A percentile compares a stretch with the other conserved stretches of the same genome.
phyloP scores from a whole-genome alignment of 148 eudicot genomes.

The Agrostemma githago region DNA sequence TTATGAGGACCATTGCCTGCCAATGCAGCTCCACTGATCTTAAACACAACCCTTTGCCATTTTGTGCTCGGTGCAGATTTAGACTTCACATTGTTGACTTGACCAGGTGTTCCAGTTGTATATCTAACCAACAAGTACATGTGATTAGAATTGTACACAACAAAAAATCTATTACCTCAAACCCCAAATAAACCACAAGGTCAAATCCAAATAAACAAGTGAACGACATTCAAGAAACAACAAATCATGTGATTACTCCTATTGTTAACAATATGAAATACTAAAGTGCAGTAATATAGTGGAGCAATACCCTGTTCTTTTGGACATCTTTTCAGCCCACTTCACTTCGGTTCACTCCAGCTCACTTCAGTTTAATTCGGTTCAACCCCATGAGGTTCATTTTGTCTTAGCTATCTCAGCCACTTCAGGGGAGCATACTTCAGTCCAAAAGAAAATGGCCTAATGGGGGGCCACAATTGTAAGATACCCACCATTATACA shows the following conservation, averaged over 20 bases:
- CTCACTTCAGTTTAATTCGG: no score
- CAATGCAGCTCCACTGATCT: constrained; percentile 92
- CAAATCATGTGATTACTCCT: background rate
- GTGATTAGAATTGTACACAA: constrained; percentile 5
- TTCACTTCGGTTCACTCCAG: no score
- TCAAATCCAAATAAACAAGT: background rate
- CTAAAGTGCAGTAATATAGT: background rate
- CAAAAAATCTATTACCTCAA: background rate
- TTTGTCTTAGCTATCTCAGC: no score
- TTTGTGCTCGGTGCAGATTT: constrained; percentile 56
- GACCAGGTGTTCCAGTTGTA: constrained; percentile 47
- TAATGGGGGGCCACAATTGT: background rate
- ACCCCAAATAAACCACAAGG: background rate
- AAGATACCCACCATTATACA: background rate
- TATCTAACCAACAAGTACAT: constrained; percentile 43
- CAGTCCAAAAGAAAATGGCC: no score
- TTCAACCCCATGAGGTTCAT: no score
- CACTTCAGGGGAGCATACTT: no score
- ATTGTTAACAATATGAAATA: background rate
- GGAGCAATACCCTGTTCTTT: background rate
- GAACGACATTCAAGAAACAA: background rate
- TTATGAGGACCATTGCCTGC: constrained; percentile 71
- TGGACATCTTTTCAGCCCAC: no score
- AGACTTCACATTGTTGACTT: constrained; percentile 47
- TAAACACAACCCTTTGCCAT: constrained; percentile 97